Evolutionary conservation across 306 rosid genomes (phyloP).

Genomic region (Gastrolobium bilobum): DNA sequence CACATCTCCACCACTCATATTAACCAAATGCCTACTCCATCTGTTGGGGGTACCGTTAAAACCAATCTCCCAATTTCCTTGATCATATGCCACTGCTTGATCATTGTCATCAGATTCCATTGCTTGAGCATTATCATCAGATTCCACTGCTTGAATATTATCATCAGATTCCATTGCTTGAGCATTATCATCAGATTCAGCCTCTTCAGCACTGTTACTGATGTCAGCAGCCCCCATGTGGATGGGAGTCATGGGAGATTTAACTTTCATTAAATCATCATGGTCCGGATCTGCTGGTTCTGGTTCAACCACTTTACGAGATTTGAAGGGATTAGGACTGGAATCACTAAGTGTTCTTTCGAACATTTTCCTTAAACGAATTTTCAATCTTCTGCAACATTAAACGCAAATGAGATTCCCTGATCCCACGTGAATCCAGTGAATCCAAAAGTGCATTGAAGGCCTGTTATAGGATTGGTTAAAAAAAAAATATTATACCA

Average conservation of each 20-base stretch:
- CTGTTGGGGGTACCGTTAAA: constrained; percentile 67
- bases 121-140: constrained; percentile 67
- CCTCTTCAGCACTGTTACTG: constrained; percentile 63
- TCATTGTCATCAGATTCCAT: constrained; percentile 76
- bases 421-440: constrained; percentile 86
- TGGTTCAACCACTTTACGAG: constrained; percentile 55
- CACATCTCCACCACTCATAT: constrained; percentile 74
- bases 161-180: constrained; percentile 78
- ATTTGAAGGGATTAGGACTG: constrained; percentile 67
- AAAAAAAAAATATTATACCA: constrained; percentile 28
- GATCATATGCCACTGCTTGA: constrained; percentile 79
- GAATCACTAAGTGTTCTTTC: constrained; percentile 62
- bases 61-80: constrained; percentile 87
- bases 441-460: constrained; percentile 79
- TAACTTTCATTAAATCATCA: constrained; percentile 58
- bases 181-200: constrained; percentile 80
- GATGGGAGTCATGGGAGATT: constrained; percentile 47
- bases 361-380: constrained; percentile 79
- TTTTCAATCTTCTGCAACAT: constrained; percentile 91
- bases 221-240: constrained; percentile 63
- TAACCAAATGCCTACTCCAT: constrained; percentile 70
- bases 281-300: constrained; percentile 57
- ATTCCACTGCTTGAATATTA: constrained; percentile 65
- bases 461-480: constrained; percentile 63
- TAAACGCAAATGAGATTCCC: constrained; percentile 91